Base-by-base conservation (phyloP, 495 filamentous ascomycete genomes). In the Xylaria sp. region DNA sequence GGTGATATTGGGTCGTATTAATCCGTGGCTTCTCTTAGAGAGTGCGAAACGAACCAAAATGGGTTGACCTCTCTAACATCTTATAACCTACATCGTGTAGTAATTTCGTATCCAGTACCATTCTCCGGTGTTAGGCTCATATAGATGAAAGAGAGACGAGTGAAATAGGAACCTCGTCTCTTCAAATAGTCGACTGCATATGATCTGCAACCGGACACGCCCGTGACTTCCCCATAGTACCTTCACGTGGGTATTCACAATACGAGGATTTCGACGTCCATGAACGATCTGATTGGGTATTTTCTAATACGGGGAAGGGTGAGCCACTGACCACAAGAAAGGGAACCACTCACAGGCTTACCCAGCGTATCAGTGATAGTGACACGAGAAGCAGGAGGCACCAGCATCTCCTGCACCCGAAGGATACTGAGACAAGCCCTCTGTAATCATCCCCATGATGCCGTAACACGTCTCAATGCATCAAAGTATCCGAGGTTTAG, bases 191-290 rank as follows among this genome's bases (percentile, higher is more conserved):
- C 41, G 9, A 24, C 21, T 50, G 31, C 26, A 14, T 50, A 62
- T 50, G 40, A 50, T 37, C 52, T 61, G 46, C 58, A 70, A 63
- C 35, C 17, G 24, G n/a, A 24, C 29, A 21, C 15, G 7, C 58
- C 58, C 41, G 44, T 41, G 58, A 53, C 48, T 14, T 63, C 58
- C 33, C 37, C 43, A 40, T 55, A 55, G 21, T 7, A 44, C 17
- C 48, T 63, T 55, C 68, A 70, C 68, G 48, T 70, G 68, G 48
- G n/a, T 14, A 43, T 37, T 41, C 37, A 59, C 12, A 50, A 70
- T 63, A 63, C 68, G 59, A 70, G 58, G 24, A 43, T 21, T 29
- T 52, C 11, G 19, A 41, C 53, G 8, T 44, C 26, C 37, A 9
- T 21, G 1, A 21, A 68, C 35, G 40, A 58, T 58, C 31, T 61